Conservation (phyloP, 148 eudicot genomes). For the Chenopodium album region DNA sequence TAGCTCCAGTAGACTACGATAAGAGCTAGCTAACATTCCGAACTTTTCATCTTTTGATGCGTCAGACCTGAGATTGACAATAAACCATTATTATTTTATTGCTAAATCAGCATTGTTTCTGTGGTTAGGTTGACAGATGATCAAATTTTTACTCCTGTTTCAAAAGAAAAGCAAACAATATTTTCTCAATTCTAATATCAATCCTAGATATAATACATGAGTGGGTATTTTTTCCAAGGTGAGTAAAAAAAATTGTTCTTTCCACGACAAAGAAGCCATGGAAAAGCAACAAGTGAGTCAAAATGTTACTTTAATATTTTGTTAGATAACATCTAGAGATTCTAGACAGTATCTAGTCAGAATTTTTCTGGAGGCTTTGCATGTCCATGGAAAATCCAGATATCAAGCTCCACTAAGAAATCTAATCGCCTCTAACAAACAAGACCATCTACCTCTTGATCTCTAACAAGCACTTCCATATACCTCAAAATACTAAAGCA, state of each 20-base stretch:
- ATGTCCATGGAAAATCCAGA: background rate
- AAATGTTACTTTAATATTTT: background rate
- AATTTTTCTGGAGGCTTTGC: background rate
- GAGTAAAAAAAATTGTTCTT: background rate
- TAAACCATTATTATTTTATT: background rate
- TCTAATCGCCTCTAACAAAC: background rate
- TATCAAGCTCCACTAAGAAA: background rate
- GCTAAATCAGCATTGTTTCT: background rate
- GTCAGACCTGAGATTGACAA: constrained; percentile 50
- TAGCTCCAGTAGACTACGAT: constrained; percentile 69
- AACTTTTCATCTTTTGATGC: constrained; percentile 63
- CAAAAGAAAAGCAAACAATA: background rate
- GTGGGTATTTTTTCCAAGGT: background rate
- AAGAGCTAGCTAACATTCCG: constrained; percentile 63
- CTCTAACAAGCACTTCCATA: background rate
- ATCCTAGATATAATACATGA: no score
- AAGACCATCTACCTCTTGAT: background rate
- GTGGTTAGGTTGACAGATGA: background rate
- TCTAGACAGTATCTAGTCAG: background rate
- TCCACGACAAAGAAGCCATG: background rate
- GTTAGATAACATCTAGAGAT: background rate
- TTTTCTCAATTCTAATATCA: background rate
- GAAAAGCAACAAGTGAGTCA: background rate
- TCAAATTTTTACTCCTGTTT: background rate
- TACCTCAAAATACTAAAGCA: background rate